Evolutionary conservation across 148 eudicot species (phyloP).

Genomic region (Rhododendron vialii): DNA sequence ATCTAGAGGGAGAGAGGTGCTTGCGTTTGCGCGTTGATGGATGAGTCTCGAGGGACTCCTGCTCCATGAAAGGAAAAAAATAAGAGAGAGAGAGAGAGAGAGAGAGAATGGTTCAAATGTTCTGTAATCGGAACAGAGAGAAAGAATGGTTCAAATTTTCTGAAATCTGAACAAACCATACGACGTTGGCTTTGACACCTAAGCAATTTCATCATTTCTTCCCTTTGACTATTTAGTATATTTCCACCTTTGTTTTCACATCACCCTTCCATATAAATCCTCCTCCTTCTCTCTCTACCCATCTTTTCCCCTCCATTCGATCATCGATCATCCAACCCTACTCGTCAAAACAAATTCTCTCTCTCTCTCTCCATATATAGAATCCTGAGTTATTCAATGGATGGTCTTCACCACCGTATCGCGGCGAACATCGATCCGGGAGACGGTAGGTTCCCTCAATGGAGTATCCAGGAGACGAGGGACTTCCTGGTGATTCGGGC

Average conservation of each 20-base stretch:
- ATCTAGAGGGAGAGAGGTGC: not conserved
- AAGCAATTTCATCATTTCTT: conserved; percentile 1
- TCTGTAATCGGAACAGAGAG: conserved; percentile 3
- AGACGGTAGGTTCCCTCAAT: conserved; percentile 86
- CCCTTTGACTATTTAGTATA: not conserved
- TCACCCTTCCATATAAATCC: conserved; percentile 11
- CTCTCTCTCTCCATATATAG: not conserved
- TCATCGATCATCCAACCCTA: not conserved
- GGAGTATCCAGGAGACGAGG: conserved; percentile 84
- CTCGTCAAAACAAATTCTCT: not conserved
- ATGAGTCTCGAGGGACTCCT: conserved; percentile 24
- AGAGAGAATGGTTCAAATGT: not conserved
- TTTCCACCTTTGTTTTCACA: conserved; percentile 36
- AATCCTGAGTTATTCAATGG: conserved; percentile 20
- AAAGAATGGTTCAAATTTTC: not conserved
- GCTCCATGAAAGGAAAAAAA: not conserved
- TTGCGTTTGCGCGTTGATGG: conserved; percentile 71
- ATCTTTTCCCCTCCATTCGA: not conserved
- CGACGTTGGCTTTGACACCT: conserved; percentile 15
- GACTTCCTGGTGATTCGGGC: conserved; percentile 68
- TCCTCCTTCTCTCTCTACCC: not conserved
- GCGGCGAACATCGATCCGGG: conserved; percentile 22
- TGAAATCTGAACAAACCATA: not conserved
- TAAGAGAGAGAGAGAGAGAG: not conserved
- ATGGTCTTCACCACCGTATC: conserved; percentile 34